Base-by-base conservation (phyloP, 140 eudicot species). In the Cichorium intybus region DNA sequence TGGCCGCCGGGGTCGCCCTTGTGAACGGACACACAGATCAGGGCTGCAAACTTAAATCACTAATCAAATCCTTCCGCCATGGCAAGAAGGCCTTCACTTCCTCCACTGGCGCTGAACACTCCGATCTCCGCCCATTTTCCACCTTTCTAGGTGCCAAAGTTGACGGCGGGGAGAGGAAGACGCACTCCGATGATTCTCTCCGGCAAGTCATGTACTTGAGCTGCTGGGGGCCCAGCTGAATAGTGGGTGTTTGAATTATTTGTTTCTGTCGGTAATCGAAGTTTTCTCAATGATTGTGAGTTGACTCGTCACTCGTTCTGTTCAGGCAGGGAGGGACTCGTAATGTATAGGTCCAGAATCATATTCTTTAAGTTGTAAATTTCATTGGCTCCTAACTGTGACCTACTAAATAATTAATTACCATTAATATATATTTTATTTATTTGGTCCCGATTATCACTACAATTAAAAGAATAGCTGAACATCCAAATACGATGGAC, bases 171-270 rank as follows among this genome's bases (percentile, higher is more conserved):
- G 74, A 75, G 9, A 33, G 21, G 26, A 70, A 52, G 26, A 72
- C 39, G 10, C 79, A 71, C 1, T 23, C 87, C 46, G 95, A 87
- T 31, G 91, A 87, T 20, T 84, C 88, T 45, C 74, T 87, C 81
- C 86, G 86, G 71, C 91, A 84, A 60, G 95, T 73, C 59, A 86
- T 86, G 85, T 86, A 86, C 79, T 48, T 86, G 57, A 86, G 64
- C 80, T 86, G 95, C 70, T 86, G 95, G 95, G 95, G 95, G 6
- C 87, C 70, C 2, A 74, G 85, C 69, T 86, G 68, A 84, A 24
- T 35, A 4, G 20, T 12, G 22, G 50, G 39, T 16, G 28, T 24
- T 34, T 48, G 29, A 63, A 20, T 55, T 8, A 35, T 14, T 35
- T 35, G 15, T 35, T 8, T 14, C 22, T 21, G 50, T 48, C 29